Evolutionary conservation across 108 stramenopile genomes (phyloP).

Genomic region (Seminavis robusta): DNA sequence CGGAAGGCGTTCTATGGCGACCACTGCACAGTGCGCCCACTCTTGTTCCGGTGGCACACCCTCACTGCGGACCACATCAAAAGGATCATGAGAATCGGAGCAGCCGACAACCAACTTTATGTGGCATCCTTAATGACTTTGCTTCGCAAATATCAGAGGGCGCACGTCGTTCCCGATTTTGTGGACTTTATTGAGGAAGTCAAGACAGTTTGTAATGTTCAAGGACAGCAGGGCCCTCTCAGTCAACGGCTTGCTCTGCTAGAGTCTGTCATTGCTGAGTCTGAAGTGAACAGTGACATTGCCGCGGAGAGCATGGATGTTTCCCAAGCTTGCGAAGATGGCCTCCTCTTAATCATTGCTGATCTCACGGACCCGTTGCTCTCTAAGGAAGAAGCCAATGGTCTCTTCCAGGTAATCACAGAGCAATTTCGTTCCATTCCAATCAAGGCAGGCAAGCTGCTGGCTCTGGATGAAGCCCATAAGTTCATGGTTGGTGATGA

Average conservation of each 20-base stretch:
- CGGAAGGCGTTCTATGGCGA: conserved; percentile 26
- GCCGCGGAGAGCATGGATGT: conserved; percentile 16
- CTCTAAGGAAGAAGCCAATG: conserved; percentile 35
- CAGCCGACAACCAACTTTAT: conserved; percentile 27
- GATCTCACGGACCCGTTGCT: conserved; percentile 42
- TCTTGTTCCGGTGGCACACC: conserved; percentile 26
- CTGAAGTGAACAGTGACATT: conserved; percentile 10
- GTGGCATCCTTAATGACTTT: conserved; percentile 23
- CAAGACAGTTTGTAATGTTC: conserved; percentile 6
- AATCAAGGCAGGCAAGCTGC: conserved; percentile 23
- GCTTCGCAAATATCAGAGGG: conserved; percentile 23
- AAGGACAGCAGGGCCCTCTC: conserved; percentile 21
- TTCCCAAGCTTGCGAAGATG: not conserved
- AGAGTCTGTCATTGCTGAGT: conserved; percentile 24
- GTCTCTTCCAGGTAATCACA: conserved; percentile 39
- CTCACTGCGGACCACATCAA: conserved; percentile 34
- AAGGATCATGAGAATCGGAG: conserved; percentile 26
- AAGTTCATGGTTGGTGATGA: conserved; percentile 23
- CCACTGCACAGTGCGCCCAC: conserved; percentile 26
- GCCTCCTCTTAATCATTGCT: conserved; percentile 20
- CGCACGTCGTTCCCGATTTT: conserved; percentile 19
- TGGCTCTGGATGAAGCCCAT: conserved; percentile 34
- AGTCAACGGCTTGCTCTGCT: conserved; percentile 27
- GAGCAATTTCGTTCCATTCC: conserved; percentile 30
- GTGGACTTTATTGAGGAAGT: conserved; percentile 17